phyloP scores from a whole-genome alignment of 257 asterid species.

The Solanum chiquidenum region DNA sequence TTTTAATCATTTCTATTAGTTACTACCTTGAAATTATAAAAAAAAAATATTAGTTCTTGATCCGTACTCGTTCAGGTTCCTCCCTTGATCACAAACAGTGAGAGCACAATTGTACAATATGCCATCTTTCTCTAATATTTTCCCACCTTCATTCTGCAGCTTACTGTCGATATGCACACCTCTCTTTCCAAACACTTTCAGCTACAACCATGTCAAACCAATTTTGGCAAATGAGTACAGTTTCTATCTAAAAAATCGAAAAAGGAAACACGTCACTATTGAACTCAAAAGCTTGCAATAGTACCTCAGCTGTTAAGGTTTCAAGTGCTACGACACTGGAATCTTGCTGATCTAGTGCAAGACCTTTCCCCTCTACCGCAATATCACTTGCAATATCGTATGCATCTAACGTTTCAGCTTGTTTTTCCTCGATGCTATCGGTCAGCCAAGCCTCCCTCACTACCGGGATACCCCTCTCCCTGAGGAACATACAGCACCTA shows the following conservation, averaged over 20 bases:
- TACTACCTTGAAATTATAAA: background rate
- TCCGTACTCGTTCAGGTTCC: slow-evolving; percentile 49
- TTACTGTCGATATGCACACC: slow-evolving; percentile 79
- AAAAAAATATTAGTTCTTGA: background rate
- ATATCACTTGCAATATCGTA: slow-evolving; percentile 59
- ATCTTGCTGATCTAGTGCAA: slow-evolving; percentile 56
- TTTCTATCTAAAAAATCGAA: background rate
- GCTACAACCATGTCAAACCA: slow-evolving; percentile 21
- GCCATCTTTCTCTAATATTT: slow-evolving; percentile 64
- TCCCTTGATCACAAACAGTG: slow-evolving; percentile 29
- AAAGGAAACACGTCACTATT: background rate
- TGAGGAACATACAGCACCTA: slow-evolving; percentile 1
- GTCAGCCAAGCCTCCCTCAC: slow-evolving; percentile 75
- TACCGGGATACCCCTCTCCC: slow-evolving; percentile 63
- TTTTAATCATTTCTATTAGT: background rate
- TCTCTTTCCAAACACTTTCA: slow-evolving; percentile 74
- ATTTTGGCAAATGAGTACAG: background rate
- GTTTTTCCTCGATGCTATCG: slow-evolving; percentile 51
- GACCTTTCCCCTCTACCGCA: slow-evolving; percentile 42
- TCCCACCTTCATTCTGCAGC: slow-evolving; percentile 58
- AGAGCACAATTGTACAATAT: slow-evolving; percentile 70
- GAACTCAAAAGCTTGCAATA: background rate
- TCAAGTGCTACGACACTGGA: slow-evolving; percentile 55
- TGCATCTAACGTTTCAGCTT: slow-evolving; percentile 41
- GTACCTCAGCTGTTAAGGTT: slow-evolving; percentile 54